Conservation (phyloP, 1,284 basidiomycete species). For the Puccinia triticina region DNA sequence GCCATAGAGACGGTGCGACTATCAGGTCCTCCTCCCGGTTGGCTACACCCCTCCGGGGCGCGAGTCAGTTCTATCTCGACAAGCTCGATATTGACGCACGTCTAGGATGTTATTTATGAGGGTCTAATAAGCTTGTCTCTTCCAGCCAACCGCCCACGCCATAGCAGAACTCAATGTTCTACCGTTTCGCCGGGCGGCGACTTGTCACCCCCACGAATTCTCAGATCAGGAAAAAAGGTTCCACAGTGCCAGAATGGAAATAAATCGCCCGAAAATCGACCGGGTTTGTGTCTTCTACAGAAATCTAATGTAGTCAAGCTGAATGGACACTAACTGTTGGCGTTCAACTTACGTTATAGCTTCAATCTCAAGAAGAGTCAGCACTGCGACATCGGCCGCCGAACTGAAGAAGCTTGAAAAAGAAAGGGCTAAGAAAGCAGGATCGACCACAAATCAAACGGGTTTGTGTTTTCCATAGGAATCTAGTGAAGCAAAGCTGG, state of each 20-base stretch:
- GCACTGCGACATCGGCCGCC: not conserved
- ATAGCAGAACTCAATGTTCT: not conserved
- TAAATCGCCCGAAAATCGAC: not conserved
- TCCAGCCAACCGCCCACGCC: not conserved
- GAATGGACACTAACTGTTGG: not conserved
- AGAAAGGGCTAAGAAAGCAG: not conserved
- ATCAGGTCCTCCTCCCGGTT: not conserved
- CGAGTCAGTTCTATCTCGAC: not conserved
- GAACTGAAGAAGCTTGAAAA: constrained; percentile 11
- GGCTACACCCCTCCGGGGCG: not conserved
- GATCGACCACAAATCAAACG: not conserved
- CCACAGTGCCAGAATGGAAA: not conserved
- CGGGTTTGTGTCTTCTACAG: not conserved
- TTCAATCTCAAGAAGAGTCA: not conserved
- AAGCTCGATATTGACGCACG: not conserved
- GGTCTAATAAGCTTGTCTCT: not conserved
- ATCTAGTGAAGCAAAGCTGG: not conserved
- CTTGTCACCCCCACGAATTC: not conserved
- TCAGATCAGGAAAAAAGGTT: too few species aligned
- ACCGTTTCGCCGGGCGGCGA: not conserved
- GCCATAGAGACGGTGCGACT: not conserved
- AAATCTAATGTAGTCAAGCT: not conserved
- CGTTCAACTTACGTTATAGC: not conserved
- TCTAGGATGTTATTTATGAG: not conserved
- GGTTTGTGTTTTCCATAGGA: not conserved